A percentile compares a stretch with the other conserved stretches of the same genome.
These are phyloP conservation scores for Zancudomyces culisetae DNA, from an alignment of 371 early-diverging fungal genomes.

Conservation along the genomic window DNA sequence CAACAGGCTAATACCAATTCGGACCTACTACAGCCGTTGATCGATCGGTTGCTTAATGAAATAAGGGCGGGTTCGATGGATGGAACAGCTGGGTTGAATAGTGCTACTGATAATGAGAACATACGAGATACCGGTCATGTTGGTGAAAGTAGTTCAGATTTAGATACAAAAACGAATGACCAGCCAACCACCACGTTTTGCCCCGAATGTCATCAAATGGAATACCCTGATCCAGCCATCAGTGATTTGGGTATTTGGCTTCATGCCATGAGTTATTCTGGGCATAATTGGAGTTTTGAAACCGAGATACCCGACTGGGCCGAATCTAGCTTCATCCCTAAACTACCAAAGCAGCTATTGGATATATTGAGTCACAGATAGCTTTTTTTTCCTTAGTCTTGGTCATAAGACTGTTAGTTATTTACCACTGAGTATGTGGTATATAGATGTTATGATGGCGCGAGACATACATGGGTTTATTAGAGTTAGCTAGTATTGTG, in stretches of 20 bases:
- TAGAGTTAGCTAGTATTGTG: too few species aligned
- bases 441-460: too few species aligned
- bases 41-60: background rate
- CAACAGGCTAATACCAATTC: background rate
- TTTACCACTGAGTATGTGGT: too few species aligned
- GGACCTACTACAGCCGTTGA: conserved; percentile 1
- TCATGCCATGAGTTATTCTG: conserved; percentile 59
- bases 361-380: too few species aligned
- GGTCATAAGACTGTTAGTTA: too few species aligned
- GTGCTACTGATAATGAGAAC: conserved; percentile 1
- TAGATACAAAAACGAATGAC: conserved; percentile 1
- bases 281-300: conserved; percentile 44
- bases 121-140: too few species aligned
- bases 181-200: conserved; percentile 7
- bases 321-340: conserved; percentile 7
- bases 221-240: conserved; percentile 39
- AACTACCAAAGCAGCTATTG: conserved; percentile 4
- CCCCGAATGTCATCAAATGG: conserved; percentile 28
- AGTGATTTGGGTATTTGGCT: conserved; percentile 60
- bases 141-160: background rate
- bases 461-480: too few species aligned
- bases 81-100: background rate
- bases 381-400: too few species aligned
- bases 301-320: conserved; percentile 70
- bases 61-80: conserved; percentile 1